Percentiles rank a stretch among this genome's conserved stretches.
Conservation (phyloP, 164 flowering plant species). For the Houttuynia cordata region DNA sequence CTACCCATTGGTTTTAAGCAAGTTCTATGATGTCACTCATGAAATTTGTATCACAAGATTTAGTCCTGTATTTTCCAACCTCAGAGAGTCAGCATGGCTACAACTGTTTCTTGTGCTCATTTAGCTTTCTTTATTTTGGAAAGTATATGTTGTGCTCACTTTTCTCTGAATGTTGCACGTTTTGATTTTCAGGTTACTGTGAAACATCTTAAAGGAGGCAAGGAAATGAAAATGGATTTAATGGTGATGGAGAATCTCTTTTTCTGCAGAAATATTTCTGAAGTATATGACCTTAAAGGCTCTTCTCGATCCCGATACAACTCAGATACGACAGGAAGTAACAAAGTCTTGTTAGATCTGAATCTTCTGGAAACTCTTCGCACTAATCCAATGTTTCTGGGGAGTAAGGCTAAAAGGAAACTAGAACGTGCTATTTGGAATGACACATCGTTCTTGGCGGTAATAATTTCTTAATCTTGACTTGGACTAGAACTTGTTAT, state of each 20-base stretch:
- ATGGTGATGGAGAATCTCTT: constrained; percentile 93
- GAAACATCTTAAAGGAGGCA: constrained; percentile 56
- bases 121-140: not conserved
- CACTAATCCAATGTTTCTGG: constrained; percentile 67
- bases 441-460: constrained; percentile 71
- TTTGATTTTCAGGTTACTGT: constrained; percentile 34
- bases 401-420: constrained; percentile 67
- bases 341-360: constrained; percentile 58
- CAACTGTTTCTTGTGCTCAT: not conserved
- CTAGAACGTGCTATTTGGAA: constrained; percentile 84
- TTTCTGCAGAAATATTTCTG: constrained; percentile 43
- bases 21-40: too few species aligned
- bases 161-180: not conserved
- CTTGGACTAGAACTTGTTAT: not conserved
- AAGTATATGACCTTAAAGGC: constrained; percentile 78
- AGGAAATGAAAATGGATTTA: constrained; percentile 63
- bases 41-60: too few species aligned
- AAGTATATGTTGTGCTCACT: not conserved
- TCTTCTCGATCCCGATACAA: constrained; percentile 66
- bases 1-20: too few species aligned
- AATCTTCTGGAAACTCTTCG: constrained; percentile 60
- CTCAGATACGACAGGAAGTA: constrained; percentile 50
- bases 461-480: constrained; percentile 12
- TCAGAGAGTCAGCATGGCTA: too few species aligned
- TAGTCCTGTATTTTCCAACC: too few species aligned